Evolutionary conservation across 2,329 filamentous ascomycete species (phyloP), one percentile per base, ranked within the genome.

Genomic region (Aureobasidium uvarum): DNA sequence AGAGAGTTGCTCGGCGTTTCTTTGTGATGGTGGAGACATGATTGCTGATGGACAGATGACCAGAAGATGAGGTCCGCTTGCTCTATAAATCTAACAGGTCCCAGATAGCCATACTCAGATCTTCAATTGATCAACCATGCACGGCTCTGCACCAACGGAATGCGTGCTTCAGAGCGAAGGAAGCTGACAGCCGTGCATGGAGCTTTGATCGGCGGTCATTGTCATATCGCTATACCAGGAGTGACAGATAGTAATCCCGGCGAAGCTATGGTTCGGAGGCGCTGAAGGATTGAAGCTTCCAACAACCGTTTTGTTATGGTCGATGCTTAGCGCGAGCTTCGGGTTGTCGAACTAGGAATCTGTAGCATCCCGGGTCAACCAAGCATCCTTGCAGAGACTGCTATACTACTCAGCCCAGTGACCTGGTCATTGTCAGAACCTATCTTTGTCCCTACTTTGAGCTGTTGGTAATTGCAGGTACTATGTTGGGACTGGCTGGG

Each of bases 21-120:
- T 43, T 36, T 56, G 36, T 36, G n/a, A 23, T 13, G 52, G n/a
- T 13, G 52, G 52, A 56, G 52, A 39, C 52, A 56, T 56, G 52
- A 28, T 56, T 56, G 50, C 28, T 28, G 28, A 52, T 31, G 25
- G 31, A 10, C 23, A 8, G 50, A 36, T 52, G 50, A 52, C 18
- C 28, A 18, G 28, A 52, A 36, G 23, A 18, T 31, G 50, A 28
- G 50, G 50, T 25, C 18, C 6, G 18, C 23, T 38, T 52, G 50
- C 50, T 38, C 50, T 52, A 52, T 52, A 52, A 52, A 52, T 52
- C 50, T 14, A 4, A 4, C 16, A 2, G 14, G 10, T 36, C 8
- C 20, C 25, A 7, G 31, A 33, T 31, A 52, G 31, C 50, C n/a
- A 52, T 28, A 36, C 28, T 31, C 6, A 38, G 28, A 52, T 52